Conservation (phyloP, 169 alveolate species). For the Cryptosporidium parvum region DNA sequence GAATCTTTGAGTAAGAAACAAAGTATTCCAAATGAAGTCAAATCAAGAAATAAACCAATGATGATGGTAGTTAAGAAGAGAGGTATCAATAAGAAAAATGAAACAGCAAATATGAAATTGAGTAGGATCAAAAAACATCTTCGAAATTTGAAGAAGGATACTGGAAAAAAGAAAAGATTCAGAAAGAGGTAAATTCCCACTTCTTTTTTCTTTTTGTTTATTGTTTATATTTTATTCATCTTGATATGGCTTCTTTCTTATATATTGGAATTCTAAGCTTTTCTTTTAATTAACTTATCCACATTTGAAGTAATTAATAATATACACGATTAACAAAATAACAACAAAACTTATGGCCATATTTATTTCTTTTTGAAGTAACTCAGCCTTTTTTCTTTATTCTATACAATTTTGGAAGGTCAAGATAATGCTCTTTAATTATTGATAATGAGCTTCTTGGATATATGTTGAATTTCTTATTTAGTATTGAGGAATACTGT, state of each 20-base stretch:
- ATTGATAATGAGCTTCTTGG: conserved; percentile 8
- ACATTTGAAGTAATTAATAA: not conserved
- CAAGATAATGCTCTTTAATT: not conserved
- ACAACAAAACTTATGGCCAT: not conserved
- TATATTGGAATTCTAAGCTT: not conserved
- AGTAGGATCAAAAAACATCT: conserved; percentile 26
- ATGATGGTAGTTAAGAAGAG: conserved; percentile 79
- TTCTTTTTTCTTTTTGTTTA: not conserved
- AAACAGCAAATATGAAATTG: conserved; percentile 52
- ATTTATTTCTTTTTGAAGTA: conserved; percentile 18
- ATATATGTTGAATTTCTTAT: not conserved
- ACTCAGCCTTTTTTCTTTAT: conserved; percentile 16
- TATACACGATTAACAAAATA: not conserved
- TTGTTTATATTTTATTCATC: no score
- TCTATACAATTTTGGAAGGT: conserved; percentile 58
- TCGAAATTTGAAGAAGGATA: conserved; percentile 54
- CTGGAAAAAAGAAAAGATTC: conserved; percentile 67
- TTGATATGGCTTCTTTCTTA: no score
- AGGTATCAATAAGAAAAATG: conserved; percentile 39
- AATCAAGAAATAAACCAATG: conserved; percentile 83
- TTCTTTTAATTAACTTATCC: not conserved
- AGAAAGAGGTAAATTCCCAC: conserved; percentile 24
- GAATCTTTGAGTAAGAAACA: conserved; percentile 78
- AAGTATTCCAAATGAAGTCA: conserved; percentile 82
- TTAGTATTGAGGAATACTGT: conserved; percentile 10